Conservation (phyloP, 148 eudicot genomes). For the Chenopodium quinoa region DNA sequence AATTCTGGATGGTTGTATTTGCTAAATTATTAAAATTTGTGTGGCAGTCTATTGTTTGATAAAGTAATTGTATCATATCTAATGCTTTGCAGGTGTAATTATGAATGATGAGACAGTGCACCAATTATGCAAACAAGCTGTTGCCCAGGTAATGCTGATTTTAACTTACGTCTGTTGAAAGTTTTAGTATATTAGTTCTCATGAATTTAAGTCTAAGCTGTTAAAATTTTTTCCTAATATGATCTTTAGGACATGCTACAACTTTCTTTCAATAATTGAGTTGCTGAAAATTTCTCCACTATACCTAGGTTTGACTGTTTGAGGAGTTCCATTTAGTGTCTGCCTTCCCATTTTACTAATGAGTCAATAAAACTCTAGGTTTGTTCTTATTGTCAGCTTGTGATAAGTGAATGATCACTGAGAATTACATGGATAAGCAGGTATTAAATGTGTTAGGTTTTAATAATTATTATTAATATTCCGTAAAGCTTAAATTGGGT, state of each 20-base stretch:
- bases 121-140: slow-evolving; percentile 97
- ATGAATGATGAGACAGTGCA: slow-evolving; percentile 98
- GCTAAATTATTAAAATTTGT: background rate
- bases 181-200: background rate
- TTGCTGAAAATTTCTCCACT: background rate
- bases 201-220: background rate
- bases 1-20: background rate
- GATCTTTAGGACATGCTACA: background rate
- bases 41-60: background rate
- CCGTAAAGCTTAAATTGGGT: background rate
- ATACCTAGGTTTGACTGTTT: background rate
- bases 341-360: background rate
- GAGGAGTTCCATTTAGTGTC: background rate
- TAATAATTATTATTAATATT: background rate
- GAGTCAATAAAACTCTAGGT: background rate
- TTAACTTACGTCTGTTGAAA: background rate
- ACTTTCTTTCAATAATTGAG: background rate
- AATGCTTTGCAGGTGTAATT: slow-evolving; percentile 65
- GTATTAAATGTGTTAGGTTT: background rate
- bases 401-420: background rate
- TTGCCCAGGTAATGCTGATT: slow-evolving; percentile 62
- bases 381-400: background rate
- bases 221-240: background rate
- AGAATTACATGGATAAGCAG: background rate
- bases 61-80: background rate